Evolutionary conservation across 768 basidiomycete genomes (phyloP).

Genomic region (Naganishia antarctica): DNA sequence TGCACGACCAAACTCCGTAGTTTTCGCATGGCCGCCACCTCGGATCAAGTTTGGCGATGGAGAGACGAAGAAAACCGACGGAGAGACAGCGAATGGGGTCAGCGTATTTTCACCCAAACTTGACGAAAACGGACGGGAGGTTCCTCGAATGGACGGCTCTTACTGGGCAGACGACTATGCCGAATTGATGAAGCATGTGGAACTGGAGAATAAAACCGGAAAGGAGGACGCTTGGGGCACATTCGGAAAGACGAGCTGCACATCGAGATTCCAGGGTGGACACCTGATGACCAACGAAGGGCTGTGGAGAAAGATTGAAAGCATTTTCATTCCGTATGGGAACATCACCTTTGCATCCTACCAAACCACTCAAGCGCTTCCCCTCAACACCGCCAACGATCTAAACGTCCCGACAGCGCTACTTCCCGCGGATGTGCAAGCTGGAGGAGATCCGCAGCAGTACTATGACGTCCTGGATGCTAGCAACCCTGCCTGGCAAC

Average conservation of each 20-base stretch:
- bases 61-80: neutral
- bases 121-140: constrained; percentile 21
- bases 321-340: constrained; percentile 49
- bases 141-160: constrained; percentile 36
- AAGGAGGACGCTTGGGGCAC: constrained; percentile 35
- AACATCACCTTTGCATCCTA: constrained; percentile 44
- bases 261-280: constrained; percentile 43
- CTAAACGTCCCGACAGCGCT: neutral
- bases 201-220: constrained; percentile 41
- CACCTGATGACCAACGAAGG: constrained; percentile 46
- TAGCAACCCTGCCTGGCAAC: constrained; percentile 3
- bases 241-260: constrained; percentile 44
- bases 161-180: constrained; percentile 46
- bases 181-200: constrained; percentile 43
- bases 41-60: constrained; percentile 29
- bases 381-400: neutral
- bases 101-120: constrained; percentile 3
- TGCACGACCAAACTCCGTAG: constrained; percentile 32
- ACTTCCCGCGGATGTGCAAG: constrained; percentile 2
- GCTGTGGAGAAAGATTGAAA: constrained; percentile 40
- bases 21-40: constrained; percentile 48
- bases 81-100: neutral
- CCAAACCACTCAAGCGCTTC: constrained; percentile 38
- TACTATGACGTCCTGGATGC: constrained; percentile 18
- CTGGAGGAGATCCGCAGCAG: neutral